These are phyloP conservation scores for Pharnaceum exiguum DNA, from an alignment of 148 eudicot species.

Conservation along the genomic window DNA sequence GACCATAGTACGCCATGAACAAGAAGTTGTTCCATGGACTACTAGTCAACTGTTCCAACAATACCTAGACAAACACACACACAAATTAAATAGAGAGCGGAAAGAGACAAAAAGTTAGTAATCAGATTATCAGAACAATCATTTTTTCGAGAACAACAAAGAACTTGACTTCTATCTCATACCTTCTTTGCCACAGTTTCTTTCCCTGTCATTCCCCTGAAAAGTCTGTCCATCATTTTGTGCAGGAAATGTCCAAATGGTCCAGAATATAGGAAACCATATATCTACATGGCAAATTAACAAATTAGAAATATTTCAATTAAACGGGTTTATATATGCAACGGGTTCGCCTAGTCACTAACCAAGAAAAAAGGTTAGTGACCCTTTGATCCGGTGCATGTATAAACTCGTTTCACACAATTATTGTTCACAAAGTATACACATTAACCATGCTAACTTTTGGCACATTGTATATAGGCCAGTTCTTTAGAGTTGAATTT, in stretches of 20 bases:
- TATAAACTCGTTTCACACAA: no score
- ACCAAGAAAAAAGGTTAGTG: no score
- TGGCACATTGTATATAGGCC: no score
- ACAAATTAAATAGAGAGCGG: not conserved
- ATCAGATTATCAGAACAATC: constrained; percentile 5
- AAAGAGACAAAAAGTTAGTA: not conserved
- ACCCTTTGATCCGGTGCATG: no score
- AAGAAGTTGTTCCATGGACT: constrained; percentile 68
- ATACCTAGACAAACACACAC: constrained; percentile 32
- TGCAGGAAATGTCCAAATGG: constrained; percentile 62
- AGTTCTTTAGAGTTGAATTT: no score
- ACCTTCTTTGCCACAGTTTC: constrained; percentile 60
- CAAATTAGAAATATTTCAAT: not conserved
- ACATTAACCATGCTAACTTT: no score
- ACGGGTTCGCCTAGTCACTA: no score
- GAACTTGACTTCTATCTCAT: not conserved
- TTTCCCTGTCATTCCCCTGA: constrained; percentile 44
- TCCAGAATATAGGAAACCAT: constrained; percentile 51
- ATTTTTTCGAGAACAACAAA: no score
- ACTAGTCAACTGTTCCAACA: constrained; percentile 52
- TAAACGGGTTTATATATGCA: no score
- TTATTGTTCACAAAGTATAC: no score
- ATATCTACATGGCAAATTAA: constrained; percentile 33
- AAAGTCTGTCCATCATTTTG: constrained; percentile 47
- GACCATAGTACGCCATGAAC: constrained; percentile 64